These are phyloP conservation scores for Przewalskia tangutica DNA, from an alignment of 257 asterid genomes.

Conservation along the genomic window DNA sequence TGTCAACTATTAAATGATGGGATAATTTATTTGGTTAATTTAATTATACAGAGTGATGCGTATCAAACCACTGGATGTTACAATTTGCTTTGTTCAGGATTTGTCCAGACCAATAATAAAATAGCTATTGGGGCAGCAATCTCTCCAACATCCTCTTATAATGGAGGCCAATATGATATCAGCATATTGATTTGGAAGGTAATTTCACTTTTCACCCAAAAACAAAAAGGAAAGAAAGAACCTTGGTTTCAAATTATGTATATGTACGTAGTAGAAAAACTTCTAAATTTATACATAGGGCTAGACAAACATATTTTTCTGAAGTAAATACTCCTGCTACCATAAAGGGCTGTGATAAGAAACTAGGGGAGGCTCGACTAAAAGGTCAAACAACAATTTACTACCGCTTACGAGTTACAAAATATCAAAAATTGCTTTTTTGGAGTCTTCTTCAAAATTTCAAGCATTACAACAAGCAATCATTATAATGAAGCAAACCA, in stretches of 20 bases:
- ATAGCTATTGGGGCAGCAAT: slow-evolving; percentile 15
- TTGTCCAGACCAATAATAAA: slow-evolving; percentile 17
- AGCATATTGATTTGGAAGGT: slow-evolving; percentile 43
- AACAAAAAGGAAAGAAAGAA: not conserved
- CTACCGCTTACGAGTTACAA: too few species aligned
- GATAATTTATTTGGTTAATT: not conserved
- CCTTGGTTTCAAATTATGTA: not conserved
- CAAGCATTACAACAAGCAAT: too few species aligned
- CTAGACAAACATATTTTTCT: too few species aligned
- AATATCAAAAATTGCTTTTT: too few species aligned
- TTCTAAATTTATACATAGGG: too few species aligned
- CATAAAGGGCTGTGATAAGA: too few species aligned
- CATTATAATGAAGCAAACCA: too few species aligned
- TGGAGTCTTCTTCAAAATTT: too few species aligned
- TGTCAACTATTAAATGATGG: not conserved
- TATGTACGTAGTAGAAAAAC: not conserved
- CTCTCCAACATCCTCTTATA: slow-evolving; percentile 12
- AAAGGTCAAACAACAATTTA: too few species aligned
- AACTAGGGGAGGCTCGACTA: too few species aligned
- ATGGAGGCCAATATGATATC: slow-evolving; percentile 15
- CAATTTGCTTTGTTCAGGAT: slow-evolving; percentile 27
- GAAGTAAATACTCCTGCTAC: too few species aligned
- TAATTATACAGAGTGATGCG: slow-evolving; percentile 17
- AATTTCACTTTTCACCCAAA: slow-evolving; percentile 2
- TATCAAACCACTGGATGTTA: slow-evolving; percentile 21